Base-by-base conservation (phyloP, 2,329 filamentous ascomycete genomes). In the Hypoxylon sp. region DNA sequence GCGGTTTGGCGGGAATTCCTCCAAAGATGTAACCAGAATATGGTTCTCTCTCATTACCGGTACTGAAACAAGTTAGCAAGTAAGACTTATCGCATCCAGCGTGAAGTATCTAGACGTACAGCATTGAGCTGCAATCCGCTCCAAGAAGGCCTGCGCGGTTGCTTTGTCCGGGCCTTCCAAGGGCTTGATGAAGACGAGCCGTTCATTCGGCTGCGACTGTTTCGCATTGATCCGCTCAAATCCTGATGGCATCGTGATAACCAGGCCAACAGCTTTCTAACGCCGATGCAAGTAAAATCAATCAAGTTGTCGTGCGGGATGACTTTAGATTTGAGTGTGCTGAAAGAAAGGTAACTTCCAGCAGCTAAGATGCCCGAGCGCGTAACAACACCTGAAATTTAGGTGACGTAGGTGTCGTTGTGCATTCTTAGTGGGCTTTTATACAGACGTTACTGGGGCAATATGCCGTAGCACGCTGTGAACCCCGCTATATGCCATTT, bases 121-220 rank as follows among this genome's bases (percentile, higher is more conserved):
- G 70, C 91, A 93, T 83, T 93, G 88, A 53, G 92, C 92, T 4
- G 90, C 90, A 60, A 94, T 90, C 23, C 88, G 83, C 67, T 91
- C 87, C 1, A 94, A 79, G 62, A 90, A 92, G 56, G 89, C 86
- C 64, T 88, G 85, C 0, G 90, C 86, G 6, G 81, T 79, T 1
- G 79, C 76, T 69, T 88, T 82, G 61, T 88, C 83, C 0, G 83
- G 77, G 0, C 89, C 88, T 11, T 86, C 81, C 0, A 93, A 79
- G 1, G 91, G 87, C 69, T 92, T 92, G 77, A 96, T 94, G 78
- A 96, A 96, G 71, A 91, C 85, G 66, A 96, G 91, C 58, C 86
- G 84, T 18, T 85, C 80, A 67, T 95, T 96, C 6, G 91, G 91
- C 56, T 90, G 88, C 50, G 88, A 85, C 41, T 81, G 84, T 69